Base-by-base conservation (phyloP, 345 rosid species). In the Rhodamnia argentea region DNA sequence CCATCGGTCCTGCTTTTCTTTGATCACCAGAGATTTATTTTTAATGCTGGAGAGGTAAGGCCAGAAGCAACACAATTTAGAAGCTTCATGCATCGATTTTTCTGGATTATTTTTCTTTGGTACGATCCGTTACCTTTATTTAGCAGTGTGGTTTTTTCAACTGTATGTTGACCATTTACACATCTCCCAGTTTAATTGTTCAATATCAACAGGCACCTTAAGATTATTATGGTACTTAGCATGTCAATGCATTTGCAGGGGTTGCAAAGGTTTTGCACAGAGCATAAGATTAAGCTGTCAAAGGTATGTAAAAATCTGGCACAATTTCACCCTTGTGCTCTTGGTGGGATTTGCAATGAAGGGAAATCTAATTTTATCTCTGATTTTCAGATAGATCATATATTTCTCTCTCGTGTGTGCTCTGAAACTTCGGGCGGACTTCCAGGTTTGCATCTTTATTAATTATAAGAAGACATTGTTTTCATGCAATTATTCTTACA, bases 381-480 rank as follows among this genome's bases (percentile, higher is more conserved):
- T 70, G 24, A 70, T 55, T 55, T 90, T 90, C 95, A 97, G 99
- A 92, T 97, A 89, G 98, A 97, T 93, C 96, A 96, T 89, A 90
- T 97, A 90, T 95, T 97, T 90, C 91, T 96, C 88, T 97, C 99
- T 82, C 99, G 96, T 83, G 98, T 96, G n/a, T 94, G 98, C 93
- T 94, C 99, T 87, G 98, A 97, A 91, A 96, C 99, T 58, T 95
- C 99, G 12, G 97, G 97, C 85, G 99, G 99, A 88, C 94, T 97
- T 90, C 99, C 99, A 92, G 98, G 98, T 96, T 85, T 75, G 92
- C 84, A 52, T 32, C 53, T 64, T 23, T 42, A 70, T 37, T 70
- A 70, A 37, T 37, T 70, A 37, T 37, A 10, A 18, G 5, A 40
- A 10, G 26, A 70, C 81, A 74, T 83, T 40, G 26, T 23, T 42